Percentiles rank a stretch among this genome's conserved stretches.
Conservation (phyloP, 2,329 filamentous ascomycete genomes). For the Apiospora arundinis region DNA sequence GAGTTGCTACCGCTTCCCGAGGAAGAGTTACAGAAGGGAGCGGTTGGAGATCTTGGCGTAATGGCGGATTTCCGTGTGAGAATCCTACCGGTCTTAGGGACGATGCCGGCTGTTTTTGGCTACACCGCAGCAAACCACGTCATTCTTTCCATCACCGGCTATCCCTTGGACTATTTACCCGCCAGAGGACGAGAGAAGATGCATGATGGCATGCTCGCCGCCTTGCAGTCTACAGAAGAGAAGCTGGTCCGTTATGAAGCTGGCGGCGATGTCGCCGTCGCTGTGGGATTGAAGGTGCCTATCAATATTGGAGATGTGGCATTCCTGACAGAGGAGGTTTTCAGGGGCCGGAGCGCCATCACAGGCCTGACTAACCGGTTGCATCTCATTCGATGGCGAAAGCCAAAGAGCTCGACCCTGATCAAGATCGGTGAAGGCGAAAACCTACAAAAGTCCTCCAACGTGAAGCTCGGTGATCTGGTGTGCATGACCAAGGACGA, state of each 20-base stretch:
- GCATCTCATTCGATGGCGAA: conserved; percentile 80
- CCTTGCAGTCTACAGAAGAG: conserved; percentile 80
- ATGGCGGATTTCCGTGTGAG: conserved; percentile 91
- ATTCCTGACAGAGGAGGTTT: conserved; percentile 90
- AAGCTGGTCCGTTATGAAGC: conserved; percentile 66
- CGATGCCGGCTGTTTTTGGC: conserved; percentile 97
- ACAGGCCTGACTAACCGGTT: conserved; percentile 83
- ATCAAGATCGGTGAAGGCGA: conserved; percentile 66
- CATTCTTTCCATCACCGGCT: conserved; percentile 80
- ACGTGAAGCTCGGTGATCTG: conserved; percentile 50
- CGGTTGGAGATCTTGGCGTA: conserved; percentile 84
- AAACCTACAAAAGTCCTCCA: conserved; percentile 79
- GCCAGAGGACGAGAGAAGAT: conserved; percentile 88
- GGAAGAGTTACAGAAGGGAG: conserved; percentile 85
- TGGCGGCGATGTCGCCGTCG: conserved; percentile 53
- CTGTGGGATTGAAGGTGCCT: conserved; percentile 78
- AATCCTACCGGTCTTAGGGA: conserved; percentile 94
- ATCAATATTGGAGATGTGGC: conserved; percentile 81
- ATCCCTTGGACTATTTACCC: conserved; percentile 83
- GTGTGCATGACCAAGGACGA: conserved; percentile 45
- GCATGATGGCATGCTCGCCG: conserved; percentile 82
- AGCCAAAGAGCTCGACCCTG: conserved; percentile 64
- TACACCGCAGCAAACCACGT: conserved; percentile 92
- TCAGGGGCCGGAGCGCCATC: conserved; percentile 79
- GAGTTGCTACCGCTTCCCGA: conserved; percentile 85